Base-by-base conservation (phyloP, 148 eudicot species). In the Dianthus caryophyllus region DNA sequence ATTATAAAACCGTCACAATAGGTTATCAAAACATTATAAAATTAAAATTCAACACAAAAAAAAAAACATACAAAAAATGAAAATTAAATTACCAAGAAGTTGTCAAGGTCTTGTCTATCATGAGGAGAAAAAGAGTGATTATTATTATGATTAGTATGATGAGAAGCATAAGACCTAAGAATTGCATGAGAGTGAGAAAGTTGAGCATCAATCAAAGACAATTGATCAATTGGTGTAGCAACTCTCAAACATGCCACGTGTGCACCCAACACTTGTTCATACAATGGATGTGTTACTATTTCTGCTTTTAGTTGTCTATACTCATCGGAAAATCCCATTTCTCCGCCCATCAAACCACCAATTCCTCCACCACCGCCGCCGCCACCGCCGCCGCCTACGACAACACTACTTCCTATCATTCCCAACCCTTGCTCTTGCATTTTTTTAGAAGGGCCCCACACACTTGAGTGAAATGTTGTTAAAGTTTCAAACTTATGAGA, bases 201-300 rank as follows among this genome's bases (percentile, higher is more conserved):
- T 76, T 94, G 98, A 2, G 92, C 87, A 10, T 94, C 97, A 44
- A 94, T 86, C 4, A 84, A 65, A 4, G 88, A 91, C 47, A 90
- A 66, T 73, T 94, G 98, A 80, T 94, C 98, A 61, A 94, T 86
- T 14, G 98, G 98, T 27, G 98, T 94, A 0, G 97, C 98, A 5
- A 94, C 92, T 4, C 96, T 81, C 11, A 94, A 78, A 71, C 98
- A 94, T 2, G 92, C 82, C 1, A 90, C 96, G 53, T 94, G 99
- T 21, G 99, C 96, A 0, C 87, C 51, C 24, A 90, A 79, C 2
- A 94, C 84, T 84, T 94, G 99, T 69, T 90, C 99, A 59, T 79
- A 93, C 10, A 93, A 61, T 0, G 96, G 98, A 58, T 93, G 88
- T 4, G 76, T 73, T 3, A 84, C 96, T 6, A 93, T 87, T 71